Conservation (phyloP, 139 green algal species). For the Pseudopediastrum boryanum region DNA sequence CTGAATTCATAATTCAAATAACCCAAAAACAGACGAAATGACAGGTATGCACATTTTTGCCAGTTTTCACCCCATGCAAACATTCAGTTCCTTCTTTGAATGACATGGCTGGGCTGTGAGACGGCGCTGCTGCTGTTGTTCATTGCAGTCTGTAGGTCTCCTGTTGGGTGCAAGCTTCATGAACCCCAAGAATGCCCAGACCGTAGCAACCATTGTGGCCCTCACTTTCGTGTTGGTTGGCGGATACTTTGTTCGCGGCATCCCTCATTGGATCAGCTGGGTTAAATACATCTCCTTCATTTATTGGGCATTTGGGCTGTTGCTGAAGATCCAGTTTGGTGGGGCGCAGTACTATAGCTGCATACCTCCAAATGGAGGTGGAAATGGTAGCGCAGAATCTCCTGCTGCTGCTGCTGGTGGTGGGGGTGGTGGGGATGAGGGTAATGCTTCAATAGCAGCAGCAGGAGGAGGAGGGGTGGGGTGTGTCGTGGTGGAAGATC, state of each 20-base stretch:
- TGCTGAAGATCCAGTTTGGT: conserved; percentile 48
- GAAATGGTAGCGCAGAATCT: conserved; percentile 1
- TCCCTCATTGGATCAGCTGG: conserved; percentile 56
- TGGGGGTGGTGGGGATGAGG: too few relatives aligned
- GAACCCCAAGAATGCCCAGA: too few relatives aligned
- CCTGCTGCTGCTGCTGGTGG: too few relatives aligned
- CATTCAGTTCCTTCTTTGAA: too few relatives aligned
- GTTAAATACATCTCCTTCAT: conserved; percentile 62
- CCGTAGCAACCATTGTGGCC: conserved; percentile 70
- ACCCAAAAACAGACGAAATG: too few relatives aligned
- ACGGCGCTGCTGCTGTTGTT: too few relatives aligned
- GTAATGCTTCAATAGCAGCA: background rate
- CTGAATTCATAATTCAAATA: too few relatives aligned
- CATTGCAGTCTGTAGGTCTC: too few relatives aligned
- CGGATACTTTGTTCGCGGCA: conserved; percentile 70
- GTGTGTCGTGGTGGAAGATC: conserved; percentile 32
- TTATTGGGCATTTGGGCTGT: conserved; percentile 71
- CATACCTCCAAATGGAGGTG: background rate
- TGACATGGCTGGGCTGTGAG: too few relatives aligned
- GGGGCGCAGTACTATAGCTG: conserved; percentile 27
- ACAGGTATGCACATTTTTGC: too few relatives aligned
- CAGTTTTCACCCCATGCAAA: too few relatives aligned
- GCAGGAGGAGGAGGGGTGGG: background rate
- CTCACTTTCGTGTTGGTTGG: conserved; percentile 59
- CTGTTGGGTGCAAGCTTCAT: too few relatives aligned